These are phyloP conservation scores for Venturia pyrina DNA, from an alignment of 2,329 filamentous ascomycete genomes.

Conservation along the genomic window DNA sequence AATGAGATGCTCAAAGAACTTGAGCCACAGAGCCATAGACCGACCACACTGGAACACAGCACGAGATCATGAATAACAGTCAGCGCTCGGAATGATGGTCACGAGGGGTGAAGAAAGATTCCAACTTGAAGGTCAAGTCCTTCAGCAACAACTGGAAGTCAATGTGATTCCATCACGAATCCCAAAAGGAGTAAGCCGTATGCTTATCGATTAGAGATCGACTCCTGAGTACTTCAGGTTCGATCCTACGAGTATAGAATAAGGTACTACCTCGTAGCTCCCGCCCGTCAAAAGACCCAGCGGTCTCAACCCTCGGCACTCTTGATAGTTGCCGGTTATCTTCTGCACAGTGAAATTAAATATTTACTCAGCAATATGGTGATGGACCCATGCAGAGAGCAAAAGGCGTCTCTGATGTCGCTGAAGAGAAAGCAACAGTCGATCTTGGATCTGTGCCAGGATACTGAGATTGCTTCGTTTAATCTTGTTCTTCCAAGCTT, in stretches of 20 bases:
- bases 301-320: too few relatives aligned
- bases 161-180: too few relatives aligned
- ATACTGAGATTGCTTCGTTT: not conserved
- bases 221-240: not conserved
- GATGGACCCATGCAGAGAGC: not conserved
- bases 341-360: too few relatives aligned
- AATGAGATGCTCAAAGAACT: not conserved
- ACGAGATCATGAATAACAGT: not conserved
- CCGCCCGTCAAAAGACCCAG: not conserved
- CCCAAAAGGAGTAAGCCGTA: not conserved
- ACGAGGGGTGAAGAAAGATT: too few relatives aligned
- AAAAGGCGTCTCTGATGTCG: not conserved
- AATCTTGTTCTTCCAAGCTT: not conserved
- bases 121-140: not conserved
- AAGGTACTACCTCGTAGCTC: too few relatives aligned
- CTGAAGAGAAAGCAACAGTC: not conserved
- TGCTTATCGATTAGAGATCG: not conserved
- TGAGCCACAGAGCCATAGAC: not conserved
- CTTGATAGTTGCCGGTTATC: too few relatives aligned
- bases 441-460: not conserved
- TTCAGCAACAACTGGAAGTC: not conserved
- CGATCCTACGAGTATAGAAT: too few relatives aligned
- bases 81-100: too few relatives aligned
- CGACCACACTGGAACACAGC: not conserved
- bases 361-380: too few relatives aligned